Base-by-base conservation (phyloP, 495 filamentous ascomycete genomes). In the Parmelia sp. region DNA sequence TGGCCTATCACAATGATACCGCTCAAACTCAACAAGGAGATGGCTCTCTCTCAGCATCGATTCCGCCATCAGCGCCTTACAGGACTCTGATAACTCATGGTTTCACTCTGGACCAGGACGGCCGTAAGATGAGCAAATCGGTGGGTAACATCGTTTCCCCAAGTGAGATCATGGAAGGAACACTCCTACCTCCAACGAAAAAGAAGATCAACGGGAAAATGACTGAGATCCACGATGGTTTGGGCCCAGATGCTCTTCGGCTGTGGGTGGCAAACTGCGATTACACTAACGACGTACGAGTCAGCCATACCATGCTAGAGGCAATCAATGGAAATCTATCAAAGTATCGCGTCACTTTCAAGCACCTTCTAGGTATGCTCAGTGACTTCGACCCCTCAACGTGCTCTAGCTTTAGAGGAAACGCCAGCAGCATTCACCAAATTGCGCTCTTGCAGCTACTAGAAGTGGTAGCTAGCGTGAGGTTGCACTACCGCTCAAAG, bases 51-150 rank as follows among this genome's bases (percentile, higher is more conserved):
- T 55, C 11, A 9, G 58, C 68, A 74, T 66, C 47, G 21, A 29
- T 17, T 63, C 36, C 62, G 40, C 47, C 71, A 63, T 70, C 67
- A 58, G 79, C 88, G 4, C 95, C 94, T 0, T 99, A 91, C 79
- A 88, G 84, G 64, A 88, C 84, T 37, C 79, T 97, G 19, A 87
- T 97, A 67, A 99, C 94, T 0, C 94, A 99, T 72, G 94, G 94
- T 0, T 99, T 99, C 70, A 92, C 90, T 4, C 80, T 99, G 2
- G 93, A 97, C 67, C 82, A 89, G 64, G 75, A 88, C 15, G 93
- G 93, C 29, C 90, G 88, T 66, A 99, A 99, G 72, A 99, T 99
- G 94, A 96, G 91, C 73, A 99, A 99, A 74, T 96, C 91, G 3
- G 78, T 96, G 21, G 94, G 95, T n/a, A 97, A 99, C 71, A 82